Base-by-base conservation (phyloP, 2,329 filamentous ascomycete genomes). In the Botrytis squamosa region DNA sequence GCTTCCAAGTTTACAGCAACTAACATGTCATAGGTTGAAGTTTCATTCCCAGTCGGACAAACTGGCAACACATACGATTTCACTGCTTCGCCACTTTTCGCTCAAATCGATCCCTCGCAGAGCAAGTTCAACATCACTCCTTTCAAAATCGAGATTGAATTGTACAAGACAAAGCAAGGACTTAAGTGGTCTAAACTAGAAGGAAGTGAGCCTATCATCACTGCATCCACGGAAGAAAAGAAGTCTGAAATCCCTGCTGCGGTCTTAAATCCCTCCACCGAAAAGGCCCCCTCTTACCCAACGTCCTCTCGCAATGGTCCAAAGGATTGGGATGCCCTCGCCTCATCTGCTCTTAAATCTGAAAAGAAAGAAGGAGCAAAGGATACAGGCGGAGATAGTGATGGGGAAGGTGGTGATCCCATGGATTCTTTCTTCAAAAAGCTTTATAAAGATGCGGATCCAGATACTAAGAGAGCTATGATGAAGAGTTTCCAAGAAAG, bases 401-500 rank as follows among this genome's bases (percentile, higher is more conserved):
- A 89, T 1, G 90, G 89, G 16, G 86, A 87, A 20, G 86, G 88
- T 75, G 87, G 86, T 1, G 89, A 91, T 74, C 89, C 92, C 42
- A 90, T 94, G 14, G 92, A 97, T 78, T 81, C 83, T 18, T 98
- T 98, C 84, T 99, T 99, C 86, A 96, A 97, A 86, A 91, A 92
- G 80, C 85, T 99, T 1, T 98, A 95, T 84, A 90, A 92, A 76
- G 86, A 85, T 52, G 90, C 93, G 0, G 90, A 92, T 67, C 89
- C 91, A 0, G 95, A 99, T 78, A 93, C 93, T 74, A 90, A 90
- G 80, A 90, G 94, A 2, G 96, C 96, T 14, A 99, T 99, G 96
- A 93, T 97, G 90, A 99, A 99, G 88, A 97, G 93, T 81, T 98
- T 93, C 80, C 87, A 90, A 22, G 95, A 99, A 86, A 98, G 95